Evolutionary conservation across 306 rosid genomes (phyloP), one percentile per base, ranked within the genome.

Genomic region (Cicer arietinum): DNA sequence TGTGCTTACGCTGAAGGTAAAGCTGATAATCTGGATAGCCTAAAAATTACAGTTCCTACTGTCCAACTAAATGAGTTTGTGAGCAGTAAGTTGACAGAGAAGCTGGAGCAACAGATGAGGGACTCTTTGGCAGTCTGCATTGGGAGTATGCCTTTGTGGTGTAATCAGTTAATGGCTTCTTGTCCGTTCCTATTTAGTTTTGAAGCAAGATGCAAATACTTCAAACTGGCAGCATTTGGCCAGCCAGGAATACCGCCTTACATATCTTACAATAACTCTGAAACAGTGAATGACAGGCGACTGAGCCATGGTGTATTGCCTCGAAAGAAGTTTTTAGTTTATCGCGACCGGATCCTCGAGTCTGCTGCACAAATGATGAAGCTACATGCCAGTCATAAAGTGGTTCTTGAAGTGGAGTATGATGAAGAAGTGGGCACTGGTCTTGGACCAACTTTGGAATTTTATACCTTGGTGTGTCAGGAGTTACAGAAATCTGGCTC

Each of bases 381-480:
- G 16, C 77, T 76, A 79, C 84, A 86, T 90, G 97, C 91, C 25
- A 53, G 71, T 73, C 83, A 89, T 41, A 95, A 87, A 85, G 90
- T 85, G 43, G 87, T 87, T 76, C 92, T 95, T 79, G 99, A 92
- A 86, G 96, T 95, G 81, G 98, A 89, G 84, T 95, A 88, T 83
- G 79, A 86, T 60, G 98, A 92, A 78, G 99, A 95, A 84, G 99
- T 95, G 69, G 99, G 99, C 73, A 95, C 97, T 71, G 99, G 99
- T 77, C 97, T 92, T 77, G 99, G 99, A 69, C 99, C 98, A 8
- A 95, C 99, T 30, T 85, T 95, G 85, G 99, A 95, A 82, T 95
- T 95, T 75, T 95, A 92, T 79, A 92, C 99, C 74, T 85, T 95
- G 82, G 96, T 92, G 45, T 84, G 99, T 74, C 98, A 84, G 9